A percentile compares a stretch with the other conserved stretches of the same genome.
Evolutionary conservation across 73 alveolate genomes (phyloP).

Genomic region (Paramecium tetraurelia): DNA sequence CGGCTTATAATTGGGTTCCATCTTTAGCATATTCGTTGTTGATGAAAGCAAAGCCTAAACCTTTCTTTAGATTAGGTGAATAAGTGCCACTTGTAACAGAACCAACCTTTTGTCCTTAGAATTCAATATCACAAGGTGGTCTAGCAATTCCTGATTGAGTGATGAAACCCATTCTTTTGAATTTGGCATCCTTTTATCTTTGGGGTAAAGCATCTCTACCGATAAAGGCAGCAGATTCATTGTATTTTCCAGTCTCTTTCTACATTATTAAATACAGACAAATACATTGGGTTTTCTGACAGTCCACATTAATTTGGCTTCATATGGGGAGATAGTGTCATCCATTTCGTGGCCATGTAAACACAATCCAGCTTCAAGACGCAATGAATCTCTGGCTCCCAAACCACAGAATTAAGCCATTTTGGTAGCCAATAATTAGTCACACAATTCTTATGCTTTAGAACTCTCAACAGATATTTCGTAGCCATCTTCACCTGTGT

Average conservation of each 20-base stretch:
- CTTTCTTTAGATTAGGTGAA: constrained; percentile 52
- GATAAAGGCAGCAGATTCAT: not conserved
- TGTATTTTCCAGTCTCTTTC: not conserved
- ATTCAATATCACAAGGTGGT: constrained; percentile 28
- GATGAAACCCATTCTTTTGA: constrained; percentile 36
- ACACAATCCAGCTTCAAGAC: constrained; percentile 96
- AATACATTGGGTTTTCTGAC: constrained; percentile 63
- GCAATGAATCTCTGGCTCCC: constrained; percentile 94
- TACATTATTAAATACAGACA: not conserved
- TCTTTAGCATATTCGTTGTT: constrained; percentile 14
- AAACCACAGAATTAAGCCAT: constrained; percentile 71
- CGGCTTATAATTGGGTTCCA: constrained; percentile 17
- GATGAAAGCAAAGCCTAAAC: constrained; percentile 46
- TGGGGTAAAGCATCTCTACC: not conserved
- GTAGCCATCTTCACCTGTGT: constrained; percentile 97
- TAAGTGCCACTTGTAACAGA: constrained; percentile 60
- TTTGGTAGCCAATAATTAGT: constrained; percentile 58
- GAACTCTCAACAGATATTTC: constrained; percentile 73
- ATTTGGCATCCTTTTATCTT: not conserved
- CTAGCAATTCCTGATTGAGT: not conserved
- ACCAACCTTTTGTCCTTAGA: constrained; percentile 35
- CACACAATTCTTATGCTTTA: constrained; percentile 69
- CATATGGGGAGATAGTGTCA: constrained; percentile 76
- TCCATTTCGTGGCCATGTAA: constrained; percentile 86
- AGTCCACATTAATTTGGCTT: constrained; percentile 87